Conservation (phyloP, 495 filamentous ascomycete genomes). For the Aspergillus bertholletiae region DNA sequence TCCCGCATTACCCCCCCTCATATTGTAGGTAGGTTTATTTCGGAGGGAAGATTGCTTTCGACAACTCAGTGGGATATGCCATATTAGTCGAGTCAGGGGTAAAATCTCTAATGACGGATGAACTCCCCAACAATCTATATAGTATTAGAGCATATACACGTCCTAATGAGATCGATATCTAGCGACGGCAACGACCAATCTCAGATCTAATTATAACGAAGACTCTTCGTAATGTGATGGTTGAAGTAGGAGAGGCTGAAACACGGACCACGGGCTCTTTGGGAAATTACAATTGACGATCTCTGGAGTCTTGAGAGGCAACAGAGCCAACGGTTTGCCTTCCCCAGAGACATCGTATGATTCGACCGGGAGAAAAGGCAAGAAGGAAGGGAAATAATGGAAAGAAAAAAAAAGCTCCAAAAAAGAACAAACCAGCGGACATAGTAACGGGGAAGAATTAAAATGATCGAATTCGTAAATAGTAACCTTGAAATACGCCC, state of each 20-base stretch:
- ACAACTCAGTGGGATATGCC: too few species aligned
- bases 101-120: too few species aligned
- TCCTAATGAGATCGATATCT: neutral
- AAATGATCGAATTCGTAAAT: too few species aligned
- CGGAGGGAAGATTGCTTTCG: too few species aligned
- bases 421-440: neutral
- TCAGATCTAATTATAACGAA: neutral
- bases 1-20: neutral
- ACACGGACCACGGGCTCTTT: constrained; percentile 28
- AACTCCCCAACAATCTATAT: too few species aligned
- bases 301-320: constrained; percentile 11
- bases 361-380: constrained; percentile 7
- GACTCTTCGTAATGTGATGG: constrained; percentile 2
- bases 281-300: constrained; percentile 31
- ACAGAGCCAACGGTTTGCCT: neutral
- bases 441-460: too few species aligned
- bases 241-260: constrained; percentile 13
- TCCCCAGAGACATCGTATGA: constrained; percentile 5
- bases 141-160: too few species aligned
- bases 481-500: too few species aligned
- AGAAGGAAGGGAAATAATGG: neutral
- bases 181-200: neutral
- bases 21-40: neutral
- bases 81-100: neutral
- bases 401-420: neutral